phyloP scores from a whole-genome alignment of 2,329 filamentous ascomycete genomes.

The Fusarium albosuccineum region DNA sequence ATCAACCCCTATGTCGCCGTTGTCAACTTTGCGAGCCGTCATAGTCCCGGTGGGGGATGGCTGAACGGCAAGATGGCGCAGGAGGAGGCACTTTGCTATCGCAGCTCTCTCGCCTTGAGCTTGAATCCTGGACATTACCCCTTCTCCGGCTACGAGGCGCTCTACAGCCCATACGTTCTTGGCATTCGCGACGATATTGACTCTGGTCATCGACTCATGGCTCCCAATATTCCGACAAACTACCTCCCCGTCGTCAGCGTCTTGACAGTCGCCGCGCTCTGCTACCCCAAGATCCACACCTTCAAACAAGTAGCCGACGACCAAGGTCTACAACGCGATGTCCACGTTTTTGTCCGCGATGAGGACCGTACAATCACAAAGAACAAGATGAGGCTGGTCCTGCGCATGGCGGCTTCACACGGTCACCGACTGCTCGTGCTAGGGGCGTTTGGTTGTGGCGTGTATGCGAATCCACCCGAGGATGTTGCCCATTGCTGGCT shows the following conservation, averaged over 20 bases:
- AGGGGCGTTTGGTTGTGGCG: constrained; percentile 21
- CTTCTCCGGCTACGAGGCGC: constrained; percentile 14
- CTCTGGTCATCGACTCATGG: constrained; percentile 1
- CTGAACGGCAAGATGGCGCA: constrained; percentile 20
- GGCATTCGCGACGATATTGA: constrained; percentile 20
- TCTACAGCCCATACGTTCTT: constrained; percentile 25
- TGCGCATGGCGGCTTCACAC: constrained; percentile 6
- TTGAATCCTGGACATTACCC: constrained; percentile 8
- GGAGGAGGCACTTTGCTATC: constrained; percentile 24
- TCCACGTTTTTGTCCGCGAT: constrained; percentile 2
- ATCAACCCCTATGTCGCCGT: background rate
- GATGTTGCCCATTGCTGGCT: constrained; percentile 30
- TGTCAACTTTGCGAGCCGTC: constrained; percentile 24
- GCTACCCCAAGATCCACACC: constrained; percentile 7
- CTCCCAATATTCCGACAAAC: background rate
- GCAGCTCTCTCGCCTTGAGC: constrained; percentile 18
- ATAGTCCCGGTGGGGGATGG: constrained; percentile 20
- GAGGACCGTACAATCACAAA: constrained; percentile 19
- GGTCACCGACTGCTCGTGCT: constrained; percentile 10
- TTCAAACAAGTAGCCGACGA: background rate
- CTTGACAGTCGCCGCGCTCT: constrained; percentile 16
- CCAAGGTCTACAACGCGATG: background rate
- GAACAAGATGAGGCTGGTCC: constrained; percentile 21
- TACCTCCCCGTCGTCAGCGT: constrained; percentile 18
- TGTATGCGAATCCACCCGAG: constrained; percentile 22